Evolutionary conservation across 1,284 basidiomycete species (phyloP), one percentile per base, ranked within the genome.

Genomic region (Farysia itapuensis): DNA sequence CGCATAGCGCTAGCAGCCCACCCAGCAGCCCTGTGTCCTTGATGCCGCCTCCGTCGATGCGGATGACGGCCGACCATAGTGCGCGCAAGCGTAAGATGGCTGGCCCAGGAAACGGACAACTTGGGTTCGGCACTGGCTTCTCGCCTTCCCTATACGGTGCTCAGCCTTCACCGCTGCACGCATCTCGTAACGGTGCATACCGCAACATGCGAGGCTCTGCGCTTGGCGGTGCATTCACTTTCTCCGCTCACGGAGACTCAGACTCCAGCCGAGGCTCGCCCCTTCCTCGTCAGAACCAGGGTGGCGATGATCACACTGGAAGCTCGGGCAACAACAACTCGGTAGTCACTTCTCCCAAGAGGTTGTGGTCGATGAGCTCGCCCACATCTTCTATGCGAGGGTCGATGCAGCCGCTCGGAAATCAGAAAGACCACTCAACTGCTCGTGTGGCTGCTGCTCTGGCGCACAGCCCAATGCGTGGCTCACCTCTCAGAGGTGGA

Each of bases 1-100:
- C 67, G 28, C 66, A 70, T 41, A 61, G 54, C 38, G 63, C 68
- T 36, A 64, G 59, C 57, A 69, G 65, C 29, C 70, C 70, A 11
- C 68, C 59, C 2, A 66, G 57, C 43, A 70, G 67, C 32, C 69
- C 67, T 1, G 33, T 56, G 21, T 56, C 51, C 28, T 42, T 64
- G 40, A 70, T 70, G 67, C 67, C 64, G 19, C 67, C 67, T 15
- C 67, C 67, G 4, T 57, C 67, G 25, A 45, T 53, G 42, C 46
- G 49, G 31, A 49, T 51, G 9, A 61, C 59, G 6, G 60, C 53
- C 20, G 44, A 53, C 23, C 64, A 67, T 49, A 67, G 64, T 24
- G 64, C 64, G 12, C 44, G 53, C 25, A 67, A 67, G 54, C 51
- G 58, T 39, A 67, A 67, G 50, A 33, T 64, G 46, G 59, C 59